Conservation (phyloP, 73 alveolate species). For the Paramecium sonneborni region DNA sequence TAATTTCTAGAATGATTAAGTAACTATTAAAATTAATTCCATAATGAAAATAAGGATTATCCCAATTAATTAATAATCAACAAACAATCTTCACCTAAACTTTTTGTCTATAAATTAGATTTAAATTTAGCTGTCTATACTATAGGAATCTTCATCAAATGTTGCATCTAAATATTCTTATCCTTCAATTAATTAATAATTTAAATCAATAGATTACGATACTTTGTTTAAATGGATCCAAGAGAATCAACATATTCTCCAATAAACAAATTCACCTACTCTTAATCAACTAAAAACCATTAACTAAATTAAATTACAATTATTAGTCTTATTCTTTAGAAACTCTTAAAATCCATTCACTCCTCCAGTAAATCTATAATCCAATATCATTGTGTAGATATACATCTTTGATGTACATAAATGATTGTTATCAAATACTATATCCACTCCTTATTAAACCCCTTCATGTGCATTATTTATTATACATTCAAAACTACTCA, state of each 20-base stretch:
- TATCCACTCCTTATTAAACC: background rate
- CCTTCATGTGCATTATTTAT: background rate
- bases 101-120: background rate
- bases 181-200: background rate
- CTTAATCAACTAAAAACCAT: background rate
- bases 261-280: background rate
- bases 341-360: conserved; percentile 11
- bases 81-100: background rate
- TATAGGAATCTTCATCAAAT: conserved; percentile 21
- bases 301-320: background rate
- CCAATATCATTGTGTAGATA: background rate
- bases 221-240: background rate
- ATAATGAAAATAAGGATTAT: background rate
- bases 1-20: background rate
- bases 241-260: conserved; percentile 10
- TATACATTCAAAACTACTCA: conserved; percentile 1
- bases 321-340: background rate
- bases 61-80: conserved; percentile 10
- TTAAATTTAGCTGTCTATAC: conserved; percentile 24
- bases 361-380: background rate
- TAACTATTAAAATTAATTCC: background rate
- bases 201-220: background rate
- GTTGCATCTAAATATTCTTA: background rate
- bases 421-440: background rate
- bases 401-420: background rate